A percentile compares a stretch with the other conserved stretches of the same genome.
Conservation (phyloP, 805 yeast species). For the Dipodascus geniculatus region DNA sequence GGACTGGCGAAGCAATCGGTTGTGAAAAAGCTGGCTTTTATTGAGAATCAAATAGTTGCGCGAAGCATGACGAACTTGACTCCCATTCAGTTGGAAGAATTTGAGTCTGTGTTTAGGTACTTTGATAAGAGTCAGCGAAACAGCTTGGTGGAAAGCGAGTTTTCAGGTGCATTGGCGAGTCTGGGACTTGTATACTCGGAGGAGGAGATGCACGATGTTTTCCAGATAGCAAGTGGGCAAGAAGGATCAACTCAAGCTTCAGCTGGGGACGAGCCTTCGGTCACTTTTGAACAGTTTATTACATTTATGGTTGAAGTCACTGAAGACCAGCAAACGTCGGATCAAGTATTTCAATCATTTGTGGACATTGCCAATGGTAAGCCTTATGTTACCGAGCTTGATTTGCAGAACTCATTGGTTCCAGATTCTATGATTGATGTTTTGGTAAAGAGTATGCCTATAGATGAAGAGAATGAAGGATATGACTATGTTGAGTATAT, state of each 20-base stretch:
- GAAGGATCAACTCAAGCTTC: not conserved
- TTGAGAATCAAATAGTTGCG: constrained; percentile 32
- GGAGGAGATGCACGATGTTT: constrained; percentile 29
- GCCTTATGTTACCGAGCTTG: constrained; percentile 28
- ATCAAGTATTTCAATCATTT: constrained; percentile 30
- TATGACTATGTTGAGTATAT: constrained; percentile 22
- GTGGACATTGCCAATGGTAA: constrained; percentile 31
- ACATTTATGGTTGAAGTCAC: constrained; percentile 29
- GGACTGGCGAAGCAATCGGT: constrained; percentile 28
- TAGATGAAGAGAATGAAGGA: constrained; percentile 11
- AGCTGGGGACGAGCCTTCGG: constrained; percentile 7
- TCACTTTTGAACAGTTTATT: constrained; percentile 25
- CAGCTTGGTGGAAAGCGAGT: constrained; percentile 31
- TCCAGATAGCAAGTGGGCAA: constrained; percentile 21
- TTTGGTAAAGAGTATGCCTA: constrained; percentile 22
- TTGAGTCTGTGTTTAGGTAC: constrained; percentile 33
- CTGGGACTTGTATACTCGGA: constrained; percentile 29
- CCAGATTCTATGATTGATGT: constrained; percentile 24
- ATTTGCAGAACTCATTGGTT: constrained; percentile 27
- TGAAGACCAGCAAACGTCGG: constrained; percentile 28
- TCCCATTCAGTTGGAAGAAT: constrained; percentile 31
- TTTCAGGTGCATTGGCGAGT: constrained; percentile 32
- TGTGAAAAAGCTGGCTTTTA: constrained; percentile 30
- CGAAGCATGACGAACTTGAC: constrained; percentile 25
- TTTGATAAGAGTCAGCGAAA: constrained; percentile 29